Evolutionary conservation across 768 basidiomycete species (phyloP).

Genomic region (Boletus pseudopeckii): DNA sequence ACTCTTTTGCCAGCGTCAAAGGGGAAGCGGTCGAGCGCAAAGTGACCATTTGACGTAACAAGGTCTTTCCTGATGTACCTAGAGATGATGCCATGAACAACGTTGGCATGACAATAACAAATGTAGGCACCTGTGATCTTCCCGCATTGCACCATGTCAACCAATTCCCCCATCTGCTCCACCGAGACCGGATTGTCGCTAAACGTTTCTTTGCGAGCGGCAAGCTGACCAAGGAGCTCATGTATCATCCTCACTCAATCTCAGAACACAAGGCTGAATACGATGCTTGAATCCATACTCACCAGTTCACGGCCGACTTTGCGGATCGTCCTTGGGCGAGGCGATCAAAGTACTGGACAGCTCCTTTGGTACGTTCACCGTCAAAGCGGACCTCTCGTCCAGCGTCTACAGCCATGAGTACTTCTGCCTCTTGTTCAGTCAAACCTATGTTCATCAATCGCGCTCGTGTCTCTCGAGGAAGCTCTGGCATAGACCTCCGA

Average conservation of each 20-base stretch:
- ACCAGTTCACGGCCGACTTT: constrained; percentile 85
- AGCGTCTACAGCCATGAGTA: constrained; percentile 71
- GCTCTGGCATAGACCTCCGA: constrained; percentile 59
- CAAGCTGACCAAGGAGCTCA: constrained; percentile 78
- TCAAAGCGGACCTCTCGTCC: constrained; percentile 61
- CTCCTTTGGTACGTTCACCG: constrained; percentile 49
- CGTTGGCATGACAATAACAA: not conserved
- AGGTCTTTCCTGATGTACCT: constrained; percentile 77
- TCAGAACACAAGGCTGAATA: not conserved
- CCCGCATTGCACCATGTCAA: constrained; percentile 67
- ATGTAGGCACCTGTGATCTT: constrained; percentile 60
- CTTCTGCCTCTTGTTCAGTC: constrained; percentile 63
- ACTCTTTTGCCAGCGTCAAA: constrained; percentile 44
- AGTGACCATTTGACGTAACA: constrained; percentile 69
- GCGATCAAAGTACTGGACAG: constrained; percentile 79
- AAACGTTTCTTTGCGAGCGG: constrained; percentile 54
- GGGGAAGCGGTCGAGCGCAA: constrained; percentile 37
- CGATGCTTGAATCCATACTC: constrained; percentile 14
- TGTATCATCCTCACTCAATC: constrained; percentile 72
- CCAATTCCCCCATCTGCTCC: constrained; percentile 67
- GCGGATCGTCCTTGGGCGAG: constrained; percentile 56
- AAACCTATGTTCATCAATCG: constrained; percentile 58
- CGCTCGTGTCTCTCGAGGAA: constrained; percentile 60
- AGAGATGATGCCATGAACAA: not conserved
- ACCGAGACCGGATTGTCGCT: constrained; percentile 56